These are phyloP conservation scores for Lithohypha guttulata DNA, from an alignment of 2,329 filamentous ascomycete species.

Conservation along the genomic window DNA sequence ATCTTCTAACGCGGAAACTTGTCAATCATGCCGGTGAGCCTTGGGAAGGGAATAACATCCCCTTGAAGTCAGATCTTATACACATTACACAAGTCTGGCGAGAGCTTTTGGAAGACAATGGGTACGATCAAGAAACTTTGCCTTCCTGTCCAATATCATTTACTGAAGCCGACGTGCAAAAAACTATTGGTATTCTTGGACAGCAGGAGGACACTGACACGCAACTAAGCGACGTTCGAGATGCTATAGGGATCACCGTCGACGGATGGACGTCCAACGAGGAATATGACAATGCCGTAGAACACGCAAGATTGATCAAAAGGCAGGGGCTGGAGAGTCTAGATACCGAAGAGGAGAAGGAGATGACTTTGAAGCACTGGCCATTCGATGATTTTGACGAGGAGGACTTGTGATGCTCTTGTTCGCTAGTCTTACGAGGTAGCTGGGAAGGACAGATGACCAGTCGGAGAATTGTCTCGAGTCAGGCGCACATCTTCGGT, in stretches of 20 bases:
- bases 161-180: constrained; percentile 10
- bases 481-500: too few relatives aligned
- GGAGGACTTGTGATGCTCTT: constrained; percentile 9
- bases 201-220: constrained; percentile 20
- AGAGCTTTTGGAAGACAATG: constrained; percentile 10
- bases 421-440: too few relatives aligned
- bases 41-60: constrained; percentile 25
- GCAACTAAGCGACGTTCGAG: constrained; percentile 16
- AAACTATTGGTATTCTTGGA: constrained; percentile 14
- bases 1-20: constrained; percentile 20
- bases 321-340: constrained; percentile 18
- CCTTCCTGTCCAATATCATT: constrained; percentile 17
- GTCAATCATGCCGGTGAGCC: constrained; percentile 21
- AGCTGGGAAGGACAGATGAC: too few relatives aligned
- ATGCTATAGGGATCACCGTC: constrained; percentile 18
- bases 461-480: too few relatives aligned
- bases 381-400: constrained; percentile 15
- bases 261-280: constrained; percentile 23
- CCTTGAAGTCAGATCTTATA: constrained; percentile 22
- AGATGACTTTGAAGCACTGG: constrained; percentile 15
- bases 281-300: constrained; percentile 18
- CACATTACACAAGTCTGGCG: constrained; percentile 21
- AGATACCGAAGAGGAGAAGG: constrained; percentile 15
- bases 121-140: not conserved
- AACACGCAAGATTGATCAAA: constrained; percentile 16